Evolutionary conservation across 352 stramenopile species (phyloP), one percentile per base, ranked within the genome.

Genomic region (Globisporangium ultimum): DNA sequence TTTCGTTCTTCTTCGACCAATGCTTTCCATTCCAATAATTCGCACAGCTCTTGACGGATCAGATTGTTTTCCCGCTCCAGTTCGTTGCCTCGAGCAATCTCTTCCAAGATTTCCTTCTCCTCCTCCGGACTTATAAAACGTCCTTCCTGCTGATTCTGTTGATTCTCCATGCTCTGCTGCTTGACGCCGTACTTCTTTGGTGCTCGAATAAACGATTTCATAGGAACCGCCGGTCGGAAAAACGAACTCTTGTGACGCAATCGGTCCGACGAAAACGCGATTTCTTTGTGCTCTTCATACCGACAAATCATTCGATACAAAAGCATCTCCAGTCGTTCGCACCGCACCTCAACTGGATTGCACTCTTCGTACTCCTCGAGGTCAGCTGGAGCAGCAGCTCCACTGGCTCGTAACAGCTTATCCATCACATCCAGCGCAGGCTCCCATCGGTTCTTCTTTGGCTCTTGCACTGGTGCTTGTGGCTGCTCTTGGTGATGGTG

Each of bases 241-340:
- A 48, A 47, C 56, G 32, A 61, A 49, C 22, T 61, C n/a, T 32
- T 60, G n/a, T 53, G 36, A 41, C 50, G 70, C 24, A 67, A 64
- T 49, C 76, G 76, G 22, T 78, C 61, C 3, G 71, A 73, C 28
- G 78, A 68, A 32, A 85, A 90, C 9, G 80, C 74, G 38, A 86
- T 64, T 43, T 84, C 76, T 53, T 90, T 91, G 52, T 91, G 87
- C 59, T 93, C 84, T 68, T 93, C 84, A 59, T 87, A 89, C 8
- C 84, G 78, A 47, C 84, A 93, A 54, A 93, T 89, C 82, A 93
- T 93, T 12, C 84, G 76, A 55, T 93, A 93, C 17, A 93, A 64
- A 22, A 93, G 63, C 80, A 93, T 91, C 43, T 93, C 84, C 38
- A 93, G 60, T 32, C 84, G 72, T 22, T 89, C 78, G 13, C 80